Evolutionary conservation across 805 yeast species (phyloP), one percentile per base, ranked within the genome.

Genomic region (Candida ortonii): DNA sequence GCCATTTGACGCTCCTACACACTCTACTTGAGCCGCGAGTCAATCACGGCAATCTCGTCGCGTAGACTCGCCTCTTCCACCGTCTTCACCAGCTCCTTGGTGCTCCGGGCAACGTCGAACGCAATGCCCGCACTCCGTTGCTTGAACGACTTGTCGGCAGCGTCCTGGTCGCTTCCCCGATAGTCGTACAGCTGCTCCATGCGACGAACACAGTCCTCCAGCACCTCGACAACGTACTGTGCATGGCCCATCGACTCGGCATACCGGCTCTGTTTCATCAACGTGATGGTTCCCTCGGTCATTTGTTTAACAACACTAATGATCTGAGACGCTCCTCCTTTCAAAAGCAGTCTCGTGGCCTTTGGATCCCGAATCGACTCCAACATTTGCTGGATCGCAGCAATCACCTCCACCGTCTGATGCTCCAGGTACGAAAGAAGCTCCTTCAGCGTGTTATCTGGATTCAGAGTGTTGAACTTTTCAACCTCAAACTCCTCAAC

Each of bases 71-170:
- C 95, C 56, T 89, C 97, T 57, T 90, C 97, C 5, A 90, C 96
- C 1, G 95, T 85, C 64, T 89, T 89, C 14, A 90, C 97, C 54
- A 90, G 71, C 60, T 90, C 97, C 59, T 89, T 90, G 5, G 97
- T 90, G 59, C 95, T 84, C 61, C 90, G 88, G 16, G 97, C 97
- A 63, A 90, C 85, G 58, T 90, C 97, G 64, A 88, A 90, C 18
- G 96, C 90, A 47, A 89, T 83, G 2, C 97, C 97, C 0, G 97
- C 97, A 46, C 90, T 74, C 52, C 97, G 76, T 61, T 90, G 97
- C 61, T 86, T 86, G 65, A 87, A 82, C 49, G 84, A 84, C 58
- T 84, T 83, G 55, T 87, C 95, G 2, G 96, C 96, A 54, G 73
- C 79, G 34, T 80, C 85, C 22, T 53, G 62, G 45, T 79, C 84